A percentile compares a stretch with the other conserved stretches of the same genome.
phyloP scores from a whole-genome alignment of 495 filamentous ascomycete genomes.

The Aspergillus cavernicola region DNA sequence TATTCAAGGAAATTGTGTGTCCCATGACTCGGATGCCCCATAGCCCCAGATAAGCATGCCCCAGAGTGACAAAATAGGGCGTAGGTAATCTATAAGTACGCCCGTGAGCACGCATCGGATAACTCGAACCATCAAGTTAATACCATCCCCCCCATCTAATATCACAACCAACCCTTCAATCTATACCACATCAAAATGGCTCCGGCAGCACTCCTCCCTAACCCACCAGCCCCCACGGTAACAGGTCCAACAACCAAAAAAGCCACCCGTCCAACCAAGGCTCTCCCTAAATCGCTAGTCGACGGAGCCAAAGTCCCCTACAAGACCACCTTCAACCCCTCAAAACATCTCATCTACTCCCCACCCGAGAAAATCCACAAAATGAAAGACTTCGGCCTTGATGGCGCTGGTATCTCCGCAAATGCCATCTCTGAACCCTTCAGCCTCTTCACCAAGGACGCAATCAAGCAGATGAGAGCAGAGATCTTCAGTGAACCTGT shows the following conservation, averaged over 20 bases:
- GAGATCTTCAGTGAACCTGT: slow-evolving; percentile 62
- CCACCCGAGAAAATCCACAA: slow-evolving; percentile 32
- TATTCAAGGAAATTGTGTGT: too few species aligned
- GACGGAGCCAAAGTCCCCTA: slow-evolving; percentile 5
- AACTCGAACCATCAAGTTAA: too few species aligned
- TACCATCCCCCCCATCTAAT: too few species aligned
- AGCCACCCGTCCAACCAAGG: slow-evolving; percentile 18
- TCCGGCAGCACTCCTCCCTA: not conserved
- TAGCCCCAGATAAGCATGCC: too few species aligned
- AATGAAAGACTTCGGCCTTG: slow-evolving; percentile 57
- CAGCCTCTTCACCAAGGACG: slow-evolving; percentile 61
- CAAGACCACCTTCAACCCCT: slow-evolving; percentile 38
- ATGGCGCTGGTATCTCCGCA: slow-evolving; percentile 57
- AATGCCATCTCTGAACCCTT: slow-evolving; percentile 69
- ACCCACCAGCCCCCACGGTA: slow-evolving; percentile 8
- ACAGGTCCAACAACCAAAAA: slow-evolving; percentile 15
- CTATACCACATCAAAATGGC: slow-evolving; percentile 20
- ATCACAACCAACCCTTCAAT: not conserved
- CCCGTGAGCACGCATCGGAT: too few species aligned
- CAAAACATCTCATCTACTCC: slow-evolving; percentile 50
- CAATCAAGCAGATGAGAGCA: slow-evolving; percentile 58
- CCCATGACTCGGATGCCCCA: too few species aligned
- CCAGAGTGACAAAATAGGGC: too few species aligned
- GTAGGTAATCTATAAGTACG: too few species aligned
- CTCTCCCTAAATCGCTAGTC: slow-evolving; percentile 15